phyloP scores from a whole-genome alignment of 768 basidiomycete genomes.

The Boletus sp. region DNA sequence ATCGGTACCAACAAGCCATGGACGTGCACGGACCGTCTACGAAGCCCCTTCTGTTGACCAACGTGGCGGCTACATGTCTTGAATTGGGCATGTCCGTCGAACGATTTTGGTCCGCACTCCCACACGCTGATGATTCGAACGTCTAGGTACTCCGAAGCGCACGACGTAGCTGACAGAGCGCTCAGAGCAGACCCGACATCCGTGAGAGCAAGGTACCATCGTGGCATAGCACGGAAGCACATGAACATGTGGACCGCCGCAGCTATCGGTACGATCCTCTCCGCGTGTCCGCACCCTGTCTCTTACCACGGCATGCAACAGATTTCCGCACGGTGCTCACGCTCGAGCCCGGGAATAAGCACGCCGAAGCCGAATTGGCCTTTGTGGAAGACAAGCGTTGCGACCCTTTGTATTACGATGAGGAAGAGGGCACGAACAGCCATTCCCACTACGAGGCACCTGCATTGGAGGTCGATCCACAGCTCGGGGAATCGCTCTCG shows the following conservation, averaged over 20 bases:
- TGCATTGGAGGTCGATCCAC: constrained; percentile 24
- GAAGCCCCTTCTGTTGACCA: constrained; percentile 38
- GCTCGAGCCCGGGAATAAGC: constrained; percentile 26
- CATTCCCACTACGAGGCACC: constrained; percentile 18
- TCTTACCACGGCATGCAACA: constrained; percentile 2
- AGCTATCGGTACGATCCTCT: constrained; percentile 16
- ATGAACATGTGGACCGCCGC: constrained; percentile 20
- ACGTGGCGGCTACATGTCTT: constrained; percentile 42
- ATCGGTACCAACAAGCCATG: constrained; percentile 40
- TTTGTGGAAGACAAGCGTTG: neutral
- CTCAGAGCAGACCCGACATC: constrained; percentile 30
- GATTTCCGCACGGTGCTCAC: constrained; percentile 28
- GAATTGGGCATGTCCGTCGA: constrained; percentile 37
- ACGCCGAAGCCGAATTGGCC: constrained; percentile 17
- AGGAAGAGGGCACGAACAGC: neutral
- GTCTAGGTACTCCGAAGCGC: constrained; percentile 28
- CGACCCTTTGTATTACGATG: neutral
- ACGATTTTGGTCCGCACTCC: neutral
- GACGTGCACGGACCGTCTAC: constrained; percentile 31
- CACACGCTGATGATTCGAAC: neutral
- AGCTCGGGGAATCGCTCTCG: constrained; percentile 40
- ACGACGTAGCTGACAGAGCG: constrained; percentile 26
- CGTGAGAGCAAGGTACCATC: constrained; percentile 34
- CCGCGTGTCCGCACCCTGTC: too few relatives aligned
- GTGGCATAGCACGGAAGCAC: constrained; percentile 34